Evolutionary conservation across 106 monocot genomes (phyloP), one percentile per base, ranked within the genome.

Genomic region (Dendrobium chrysotoxum): DNA sequence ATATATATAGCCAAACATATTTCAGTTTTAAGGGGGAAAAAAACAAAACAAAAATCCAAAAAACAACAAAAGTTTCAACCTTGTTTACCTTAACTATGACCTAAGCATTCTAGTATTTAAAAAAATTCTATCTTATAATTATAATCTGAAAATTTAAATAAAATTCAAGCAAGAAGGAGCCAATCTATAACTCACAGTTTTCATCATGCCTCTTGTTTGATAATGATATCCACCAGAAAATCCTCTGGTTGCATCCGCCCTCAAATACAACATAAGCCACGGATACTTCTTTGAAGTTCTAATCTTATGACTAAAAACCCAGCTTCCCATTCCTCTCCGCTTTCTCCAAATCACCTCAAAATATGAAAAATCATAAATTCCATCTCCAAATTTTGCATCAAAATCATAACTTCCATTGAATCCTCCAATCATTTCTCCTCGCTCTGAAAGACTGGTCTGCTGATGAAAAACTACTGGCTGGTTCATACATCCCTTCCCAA

Each of bases 201-300:
- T 87, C 16, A 85, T 75, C 90, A 93, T 93, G 61, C 93, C 93
- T 75, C 93, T 93, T 5, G 93, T 93, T 8, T 82, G 73, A 57
- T 93, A 93, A 79, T 93, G 93, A 30, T 93, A 91, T 0, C 93
- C 93, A 0, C 93, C 91, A 7, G 93, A 93, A 80, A 91, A 86
- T 0, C 93, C 93, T 31, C 53, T 84, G 18, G 93, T 93, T 11
- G 93, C 93, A 70, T 93, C 93, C 0, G 91, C 85, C 30, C 93
- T 80, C 40, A 93, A 81, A 72, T 93, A 93, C 10, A 93, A 85
- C 93, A 93, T 93, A 53, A 93, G 84, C 93, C 93, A 93, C 10
- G 93, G 89, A 73, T 93, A 93, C 75, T 76, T 91, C 39, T 71
- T 79, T 0, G 86, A 76, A 1, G 93, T 93, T 79, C 65, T 85